phyloP scores from a whole-genome alignment of 2,329 filamentous ascomycete species.

The Sclerotinia minor region DNA sequence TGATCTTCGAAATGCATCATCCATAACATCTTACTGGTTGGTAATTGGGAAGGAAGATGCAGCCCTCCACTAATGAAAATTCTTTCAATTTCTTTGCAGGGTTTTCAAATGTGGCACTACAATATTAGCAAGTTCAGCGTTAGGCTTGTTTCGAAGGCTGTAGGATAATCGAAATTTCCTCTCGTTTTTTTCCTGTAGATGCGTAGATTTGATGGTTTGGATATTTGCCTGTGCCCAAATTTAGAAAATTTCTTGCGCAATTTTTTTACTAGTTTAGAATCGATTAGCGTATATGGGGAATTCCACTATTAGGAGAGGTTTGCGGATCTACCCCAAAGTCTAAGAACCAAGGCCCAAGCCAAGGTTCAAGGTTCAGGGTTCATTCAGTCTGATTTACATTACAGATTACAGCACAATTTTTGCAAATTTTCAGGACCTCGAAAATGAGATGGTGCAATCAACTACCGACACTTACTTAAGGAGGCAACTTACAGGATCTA shows the following conservation, averaged over 20 bases:
- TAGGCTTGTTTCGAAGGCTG: neutral
- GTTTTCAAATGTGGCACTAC: constrained; percentile 21
- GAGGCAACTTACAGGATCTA: neutral
- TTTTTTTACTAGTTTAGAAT: neutral
- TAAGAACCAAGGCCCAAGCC: no score
- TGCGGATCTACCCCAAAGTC: constrained; percentile 11
- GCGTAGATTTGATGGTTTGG: neutral
- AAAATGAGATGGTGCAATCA: neutral
- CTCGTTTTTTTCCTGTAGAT: neutral
- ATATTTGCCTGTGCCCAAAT: neutral
- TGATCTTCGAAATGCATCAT: constrained; percentile 18
- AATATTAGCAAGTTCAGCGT: constrained; percentile 7
- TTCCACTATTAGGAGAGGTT: neutral
- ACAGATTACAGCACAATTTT: neutral
- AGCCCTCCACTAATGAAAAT: neutral
- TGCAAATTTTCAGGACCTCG: neutral
- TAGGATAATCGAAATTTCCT: no score
- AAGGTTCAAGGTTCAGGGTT: neutral
- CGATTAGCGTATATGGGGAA: neutral
- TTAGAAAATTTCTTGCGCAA: constrained; percentile 3
- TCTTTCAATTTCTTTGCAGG: neutral
- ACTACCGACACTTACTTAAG: constrained; percentile 10
- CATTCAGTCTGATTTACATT: neutral
- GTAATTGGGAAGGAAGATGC: neutral
- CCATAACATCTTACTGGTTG: neutral